These are phyloP conservation scores for Vararia minispora DNA, from an alignment of 768 basidiomycete genomes.

Conservation along the genomic window DNA sequence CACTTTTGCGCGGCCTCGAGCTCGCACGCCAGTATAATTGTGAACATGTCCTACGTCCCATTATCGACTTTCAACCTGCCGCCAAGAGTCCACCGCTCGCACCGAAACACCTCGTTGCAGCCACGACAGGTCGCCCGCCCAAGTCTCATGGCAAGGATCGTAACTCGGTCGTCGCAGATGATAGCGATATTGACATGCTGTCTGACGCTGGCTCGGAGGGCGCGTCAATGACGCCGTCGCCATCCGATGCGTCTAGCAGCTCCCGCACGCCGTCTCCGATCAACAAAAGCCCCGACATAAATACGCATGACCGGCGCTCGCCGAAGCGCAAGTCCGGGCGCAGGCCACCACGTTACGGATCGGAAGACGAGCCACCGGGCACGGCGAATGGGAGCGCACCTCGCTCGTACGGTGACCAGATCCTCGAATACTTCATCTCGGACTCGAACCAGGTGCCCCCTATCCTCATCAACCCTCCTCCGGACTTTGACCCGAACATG, in stretches of 20 bases:
- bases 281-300: conserved; percentile 41
- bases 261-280: conserved; percentile 94
- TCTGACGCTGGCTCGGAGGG: conserved; percentile 76
- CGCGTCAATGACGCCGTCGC: conserved; percentile 83
- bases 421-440: conserved; percentile 97
- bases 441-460: conserved; percentile 88
- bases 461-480: conserved; percentile 76
- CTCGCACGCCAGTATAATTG: conserved; percentile 92
- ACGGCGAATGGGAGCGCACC: conserved; percentile 38
- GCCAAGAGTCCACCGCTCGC: conserved; percentile 89
- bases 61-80: conserved; percentile 88
- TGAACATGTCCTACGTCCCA: conserved; percentile 74
- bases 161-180: conserved; percentile 30
- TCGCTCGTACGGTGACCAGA: conserved; percentile 85
- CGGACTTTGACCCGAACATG: conserved; percentile 91
- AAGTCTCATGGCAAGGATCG: conserved; percentile 17
- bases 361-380: conserved; percentile 31
- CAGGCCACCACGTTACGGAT: conserved; percentile 31
- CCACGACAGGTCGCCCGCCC: conserved; percentile 38
- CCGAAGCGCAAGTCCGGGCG: conserved; percentile 38
- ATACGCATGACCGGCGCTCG: conserved; percentile 26
- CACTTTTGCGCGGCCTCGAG: conserved; percentile 77
- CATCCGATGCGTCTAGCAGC: conserved; percentile 74
- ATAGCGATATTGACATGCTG: conserved; percentile 45
- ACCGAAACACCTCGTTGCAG: conserved; percentile 88